Percentiles rank a stretch among this genome's conserved stretches.
phyloP scores from a whole-genome alignment of 305 asterid genomes.

The Plantago rigida region DNA sequence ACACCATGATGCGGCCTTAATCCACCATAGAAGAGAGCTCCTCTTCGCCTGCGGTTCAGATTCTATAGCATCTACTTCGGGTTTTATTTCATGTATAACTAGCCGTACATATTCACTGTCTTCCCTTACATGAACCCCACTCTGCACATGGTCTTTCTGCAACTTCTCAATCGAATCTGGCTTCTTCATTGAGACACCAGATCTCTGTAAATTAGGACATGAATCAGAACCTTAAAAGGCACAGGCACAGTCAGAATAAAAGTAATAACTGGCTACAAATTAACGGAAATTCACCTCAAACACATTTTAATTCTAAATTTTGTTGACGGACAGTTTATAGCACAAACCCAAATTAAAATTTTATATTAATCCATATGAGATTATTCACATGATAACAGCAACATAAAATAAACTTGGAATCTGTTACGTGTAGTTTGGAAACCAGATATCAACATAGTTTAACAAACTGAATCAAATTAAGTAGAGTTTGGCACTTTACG shows the following conservation, averaged over 20 bases:
- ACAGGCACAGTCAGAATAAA: constrained; percentile 1
- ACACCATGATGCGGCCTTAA: constrained; percentile 45
- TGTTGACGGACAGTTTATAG: neutral
- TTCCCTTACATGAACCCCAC: constrained; percentile 37
- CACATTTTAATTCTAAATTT: neutral
- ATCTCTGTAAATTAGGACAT: constrained; percentile 32
- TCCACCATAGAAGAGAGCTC: constrained; percentile 47
- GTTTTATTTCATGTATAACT: constrained; percentile 39
- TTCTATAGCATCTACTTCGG: constrained; percentile 33
- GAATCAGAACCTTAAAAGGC: constrained; percentile 15
- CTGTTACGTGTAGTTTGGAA: too few species aligned
- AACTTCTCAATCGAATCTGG: constrained; percentile 41
- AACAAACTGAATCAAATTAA: too few species aligned
- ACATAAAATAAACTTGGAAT: too few species aligned
- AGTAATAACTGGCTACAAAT: neutral
- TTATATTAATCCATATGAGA: too few species aligned
- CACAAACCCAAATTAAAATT: neutral
- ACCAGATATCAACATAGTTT: too few species aligned
- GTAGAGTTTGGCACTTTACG: too few species aligned
- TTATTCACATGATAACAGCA: too few species aligned
- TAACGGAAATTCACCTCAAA: constrained; percentile 6
- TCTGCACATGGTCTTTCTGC: constrained; percentile 32
- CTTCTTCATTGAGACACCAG: constrained; percentile 52
- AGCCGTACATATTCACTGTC: constrained; percentile 69
- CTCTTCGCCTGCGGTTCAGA: constrained; percentile 29